Evolutionary conservation across 352 stramenopile genomes (phyloP).

Genomic region (Globisporangium viniferum): DNA sequence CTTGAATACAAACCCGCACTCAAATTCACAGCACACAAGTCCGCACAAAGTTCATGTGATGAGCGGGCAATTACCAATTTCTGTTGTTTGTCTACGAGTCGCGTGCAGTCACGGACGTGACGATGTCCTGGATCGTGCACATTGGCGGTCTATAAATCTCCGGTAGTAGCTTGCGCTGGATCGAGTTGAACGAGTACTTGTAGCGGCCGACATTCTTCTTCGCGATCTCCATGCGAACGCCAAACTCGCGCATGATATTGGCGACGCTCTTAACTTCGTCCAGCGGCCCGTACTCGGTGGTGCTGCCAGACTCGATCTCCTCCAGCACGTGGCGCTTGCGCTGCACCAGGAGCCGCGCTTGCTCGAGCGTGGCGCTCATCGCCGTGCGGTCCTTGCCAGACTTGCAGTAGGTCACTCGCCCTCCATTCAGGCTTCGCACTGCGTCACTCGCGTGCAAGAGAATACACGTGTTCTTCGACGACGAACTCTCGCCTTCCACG

Average conservation of each 20-base stretch:
- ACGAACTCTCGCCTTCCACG: constrained; percentile 71
- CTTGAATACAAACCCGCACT: background rate
- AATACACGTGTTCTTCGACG: constrained; percentile 87
- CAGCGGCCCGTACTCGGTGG: constrained; percentile 46
- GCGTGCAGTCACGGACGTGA: constrained; percentile 86
- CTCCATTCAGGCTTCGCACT: constrained; percentile 90
- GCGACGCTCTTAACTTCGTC: constrained; percentile 78
- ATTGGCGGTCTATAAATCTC: constrained; percentile 89
- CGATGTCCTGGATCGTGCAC: constrained; percentile 90
- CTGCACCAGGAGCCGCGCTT: constrained; percentile 88
- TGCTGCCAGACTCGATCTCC: constrained; percentile 55
- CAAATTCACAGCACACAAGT: background rate
- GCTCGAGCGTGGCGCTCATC: constrained; percentile 96
- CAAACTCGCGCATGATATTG: constrained; percentile 90
- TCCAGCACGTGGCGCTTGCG: constrained; percentile 69
- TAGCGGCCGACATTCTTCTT: constrained; percentile 96
- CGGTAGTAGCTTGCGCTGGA: constrained; percentile 95
- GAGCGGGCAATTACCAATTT: background rate
- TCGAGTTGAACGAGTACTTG: constrained; percentile 97
- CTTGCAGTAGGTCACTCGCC: constrained; percentile 96
- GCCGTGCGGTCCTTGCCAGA: constrained; percentile 97
- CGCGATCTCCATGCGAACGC: constrained; percentile 93
- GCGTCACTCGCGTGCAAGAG: constrained; percentile 78
- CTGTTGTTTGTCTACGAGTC: constrained; percentile 54
- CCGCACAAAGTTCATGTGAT: background rate